Percentiles rank a stretch among this genome's conserved stretches.
Conservation (phyloP, 257 asterid species). For the Perilla frutescens region DNA sequence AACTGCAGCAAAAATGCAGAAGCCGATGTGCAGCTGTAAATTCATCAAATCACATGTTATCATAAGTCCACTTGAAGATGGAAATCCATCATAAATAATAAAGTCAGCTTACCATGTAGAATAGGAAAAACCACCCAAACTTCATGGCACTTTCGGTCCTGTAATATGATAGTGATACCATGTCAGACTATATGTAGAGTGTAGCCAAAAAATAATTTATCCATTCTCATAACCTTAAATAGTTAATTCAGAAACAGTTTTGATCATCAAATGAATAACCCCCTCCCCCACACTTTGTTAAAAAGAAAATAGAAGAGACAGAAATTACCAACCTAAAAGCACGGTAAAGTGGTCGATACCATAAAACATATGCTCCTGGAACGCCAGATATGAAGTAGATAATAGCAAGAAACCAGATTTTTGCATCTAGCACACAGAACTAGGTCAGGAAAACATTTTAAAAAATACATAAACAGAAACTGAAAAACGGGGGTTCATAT, state of each 20-base stretch:
- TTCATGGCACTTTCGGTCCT: slow-evolving; percentile 93
- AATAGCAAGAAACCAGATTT: slow-evolving; percentile 88
- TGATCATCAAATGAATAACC: background rate
- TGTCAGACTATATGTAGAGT: slow-evolving; percentile 25
- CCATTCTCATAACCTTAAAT: slow-evolving; percentile 16
- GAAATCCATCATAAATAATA: slow-evolving; percentile 9
- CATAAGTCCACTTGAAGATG: slow-evolving; percentile 1
- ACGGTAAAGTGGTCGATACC: slow-evolving; percentile 98
- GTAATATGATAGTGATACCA: slow-evolving; percentile 38
- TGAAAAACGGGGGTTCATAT: background rate
- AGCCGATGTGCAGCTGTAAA: slow-evolving; percentile 87
- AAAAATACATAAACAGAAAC: slow-evolving; percentile 5
- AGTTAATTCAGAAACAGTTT: background rate
- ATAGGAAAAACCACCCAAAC: slow-evolving; percentile 95
- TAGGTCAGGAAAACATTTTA: slow-evolving; percentile 29
- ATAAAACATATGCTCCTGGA: slow-evolving; percentile 91
- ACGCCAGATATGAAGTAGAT: slow-evolving; percentile 95
- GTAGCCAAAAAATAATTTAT: background rate
- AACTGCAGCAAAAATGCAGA: slow-evolving; percentile 90
- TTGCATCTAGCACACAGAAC: slow-evolving; percentile 45
- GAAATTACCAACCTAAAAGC: slow-evolving; percentile 67
- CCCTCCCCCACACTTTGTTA: background rate
- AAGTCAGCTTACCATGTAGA: slow-evolving; percentile 63
- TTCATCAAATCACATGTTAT: slow-evolving; percentile 30
- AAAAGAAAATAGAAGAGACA: slow-evolving; percentile 15